phyloP scores from a whole-genome alignment of 305 asterid species.

The Euphrasia arctica region DNA sequence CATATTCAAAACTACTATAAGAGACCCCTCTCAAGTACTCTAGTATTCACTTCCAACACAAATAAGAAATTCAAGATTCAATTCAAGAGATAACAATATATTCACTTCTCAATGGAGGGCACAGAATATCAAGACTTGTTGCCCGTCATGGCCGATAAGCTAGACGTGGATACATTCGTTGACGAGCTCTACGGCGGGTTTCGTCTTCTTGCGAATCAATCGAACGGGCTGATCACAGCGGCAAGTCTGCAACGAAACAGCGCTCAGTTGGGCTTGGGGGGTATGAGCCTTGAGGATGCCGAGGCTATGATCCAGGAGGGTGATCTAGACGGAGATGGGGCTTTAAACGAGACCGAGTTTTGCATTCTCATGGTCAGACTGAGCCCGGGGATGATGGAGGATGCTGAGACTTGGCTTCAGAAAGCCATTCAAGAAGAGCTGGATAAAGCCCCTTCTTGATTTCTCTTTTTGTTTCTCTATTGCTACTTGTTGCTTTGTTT shows the following conservation, averaged over 20 bases:
- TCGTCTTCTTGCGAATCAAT: constrained; percentile 51
- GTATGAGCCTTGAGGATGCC: constrained; percentile 59
- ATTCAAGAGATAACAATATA: not conserved
- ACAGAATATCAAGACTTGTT: constrained; percentile 51
- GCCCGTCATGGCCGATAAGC: constrained; percentile 72
- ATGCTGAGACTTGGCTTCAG: constrained; percentile 71
- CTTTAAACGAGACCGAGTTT: constrained; percentile 55
- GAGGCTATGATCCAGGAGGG: constrained; percentile 77
- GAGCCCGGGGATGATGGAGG: constrained; percentile 79
- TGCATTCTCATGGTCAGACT: constrained; percentile 87
- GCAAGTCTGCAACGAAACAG: constrained; percentile 47
- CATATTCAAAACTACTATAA: not conserved
- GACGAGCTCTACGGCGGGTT: constrained; percentile 66
- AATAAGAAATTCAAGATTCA: not conserved
- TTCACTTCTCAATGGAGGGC: not conserved
- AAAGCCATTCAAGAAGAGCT: constrained; percentile 46
- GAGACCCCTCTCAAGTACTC: not conserved
- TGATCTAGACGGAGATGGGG: constrained; percentile 68
- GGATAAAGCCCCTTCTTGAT: not conserved
- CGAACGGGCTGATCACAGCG: constrained; percentile 50
- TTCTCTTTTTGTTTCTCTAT: not conserved
- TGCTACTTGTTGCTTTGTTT: too few species aligned
- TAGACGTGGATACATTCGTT: constrained; percentile 57
- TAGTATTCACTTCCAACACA: not conserved
- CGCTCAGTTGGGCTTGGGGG: constrained; percentile 52